phyloP scores from a whole-genome alignment of 2,329 filamentous ascomycete genomes.

The Sporothrix schenckii region DNA sequence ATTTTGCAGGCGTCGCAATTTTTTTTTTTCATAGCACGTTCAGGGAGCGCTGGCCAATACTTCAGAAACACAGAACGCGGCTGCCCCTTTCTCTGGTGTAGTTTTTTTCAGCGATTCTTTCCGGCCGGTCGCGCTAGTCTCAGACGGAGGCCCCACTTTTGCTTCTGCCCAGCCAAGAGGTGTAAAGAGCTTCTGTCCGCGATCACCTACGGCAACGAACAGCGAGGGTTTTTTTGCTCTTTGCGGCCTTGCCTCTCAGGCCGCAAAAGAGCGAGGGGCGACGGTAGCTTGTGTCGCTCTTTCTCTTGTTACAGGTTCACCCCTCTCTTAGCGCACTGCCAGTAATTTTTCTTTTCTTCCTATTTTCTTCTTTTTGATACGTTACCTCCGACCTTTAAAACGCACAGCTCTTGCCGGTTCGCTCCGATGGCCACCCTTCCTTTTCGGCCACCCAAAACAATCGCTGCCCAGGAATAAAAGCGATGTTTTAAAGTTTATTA shows the following conservation, averaged over 20 bases:
- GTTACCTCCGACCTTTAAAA: constrained; percentile 1
- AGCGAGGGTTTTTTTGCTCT: constrained; percentile 19
- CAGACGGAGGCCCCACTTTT: constrained; percentile 31
- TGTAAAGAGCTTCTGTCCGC: constrained; percentile 20
- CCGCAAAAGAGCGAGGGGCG: neutral
- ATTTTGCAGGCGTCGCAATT: constrained; percentile 5
- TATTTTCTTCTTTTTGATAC: neutral
- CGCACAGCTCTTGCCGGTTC: constrained; percentile 29
- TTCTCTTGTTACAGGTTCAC: constrained; percentile 12
- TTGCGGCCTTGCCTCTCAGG: constrained; percentile 29
- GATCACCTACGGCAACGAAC: constrained; percentile 33
- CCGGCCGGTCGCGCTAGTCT: constrained; percentile 45
- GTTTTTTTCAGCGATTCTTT: constrained; percentile 60
- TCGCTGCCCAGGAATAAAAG: neutral
- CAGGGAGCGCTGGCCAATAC: neutral
- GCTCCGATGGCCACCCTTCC: constrained; percentile 26
- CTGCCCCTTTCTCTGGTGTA: constrained; percentile 25
- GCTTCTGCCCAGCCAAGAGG: constrained; percentile 23
- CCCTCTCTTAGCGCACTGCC: constrained; percentile 26
- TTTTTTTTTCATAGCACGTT: constrained; percentile 15
- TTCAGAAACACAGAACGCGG: constrained; percentile 17
- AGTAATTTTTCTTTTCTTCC: neutral
- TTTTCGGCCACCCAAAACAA: constrained; percentile 24
- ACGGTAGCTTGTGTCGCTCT: neutral
- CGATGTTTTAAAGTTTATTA: neutral